Base-by-base conservation (phyloP, 164 flowering plant species). In the Nymphaea colorata region DNA sequence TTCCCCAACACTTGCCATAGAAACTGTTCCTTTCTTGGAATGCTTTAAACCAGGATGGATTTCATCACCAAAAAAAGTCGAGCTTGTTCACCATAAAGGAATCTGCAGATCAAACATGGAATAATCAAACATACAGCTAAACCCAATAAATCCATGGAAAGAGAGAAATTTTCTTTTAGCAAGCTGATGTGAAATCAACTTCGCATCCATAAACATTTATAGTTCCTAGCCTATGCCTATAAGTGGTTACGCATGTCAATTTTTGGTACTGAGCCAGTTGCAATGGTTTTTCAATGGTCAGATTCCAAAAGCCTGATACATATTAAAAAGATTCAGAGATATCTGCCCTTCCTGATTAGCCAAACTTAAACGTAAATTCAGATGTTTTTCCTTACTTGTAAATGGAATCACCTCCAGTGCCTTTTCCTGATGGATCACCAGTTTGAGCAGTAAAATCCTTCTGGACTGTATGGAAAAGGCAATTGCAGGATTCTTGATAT, bases 1-100 rank as follows among this genome's bases (percentile, higher is more conserved):
- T 75, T 90, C 92, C 64, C 99, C 99, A 69, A 87, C 99, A 79
- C 93, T 95, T 64, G 96, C 97, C 99, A 95, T 92, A 17, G 99
- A 87, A 73, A 92, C 82, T 12, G 94, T 88, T 6, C 99, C 99
- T 0, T 72, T 87, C 76, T 90, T 92, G 18, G 88, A 73, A 81
- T 95, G 99, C 76, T 90, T 95, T 45, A 95, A 78, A 77, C 90
- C 93, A 61, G 79, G 85, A 80, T 79, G 89, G 67, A 95, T 85
- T 79, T 95, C 98, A 69, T 95, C 98, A 43, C 82, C 78, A 64
- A 95, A 95, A 77, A 77, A 95, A 25, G 92, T 14, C 94, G 91
- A 74, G 99, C 99, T 71, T 92, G 99, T 3, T 95, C 96, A 42
- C 99, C 98, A 77, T 86, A 91, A 15, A 94, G 80, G 75, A 86